Conservation (phyloP, 257 asterid species). For the Lycium ferocissimum region DNA sequence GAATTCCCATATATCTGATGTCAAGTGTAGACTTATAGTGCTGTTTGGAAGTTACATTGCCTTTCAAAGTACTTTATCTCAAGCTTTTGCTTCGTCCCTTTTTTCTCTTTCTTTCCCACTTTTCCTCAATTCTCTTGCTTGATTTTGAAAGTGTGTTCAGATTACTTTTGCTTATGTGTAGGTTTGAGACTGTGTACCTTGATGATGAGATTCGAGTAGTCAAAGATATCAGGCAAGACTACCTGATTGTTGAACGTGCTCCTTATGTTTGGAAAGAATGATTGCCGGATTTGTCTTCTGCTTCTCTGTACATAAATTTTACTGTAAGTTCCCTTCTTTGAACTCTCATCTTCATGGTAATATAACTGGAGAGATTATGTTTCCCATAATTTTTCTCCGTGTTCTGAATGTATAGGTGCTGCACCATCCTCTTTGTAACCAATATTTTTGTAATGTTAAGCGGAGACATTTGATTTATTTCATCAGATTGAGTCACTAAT, state of each 20-base stretch:
- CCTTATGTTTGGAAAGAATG: constrained; percentile 91
- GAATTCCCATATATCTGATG: not conserved
- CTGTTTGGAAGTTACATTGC: not conserved
- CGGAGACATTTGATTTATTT: not conserved
- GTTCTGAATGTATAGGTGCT: constrained; percentile 17
- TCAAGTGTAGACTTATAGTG: not conserved
- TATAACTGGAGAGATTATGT: not conserved
- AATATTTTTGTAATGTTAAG: not conserved
- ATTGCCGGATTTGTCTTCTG: constrained; percentile 27
- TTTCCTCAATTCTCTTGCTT: not conserved
- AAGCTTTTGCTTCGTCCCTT: not conserved
- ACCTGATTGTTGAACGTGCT: constrained; percentile 85
- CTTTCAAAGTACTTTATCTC: constrained; percentile 17
- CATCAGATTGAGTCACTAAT: not conserved
- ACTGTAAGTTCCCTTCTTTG: constrained; percentile 28
- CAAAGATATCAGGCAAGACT: constrained; percentile 82
- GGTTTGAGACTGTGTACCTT: constrained; percentile 56
- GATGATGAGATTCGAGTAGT: constrained; percentile 92
- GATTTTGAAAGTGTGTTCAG: not conserved
- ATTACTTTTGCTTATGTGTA: not conserved
- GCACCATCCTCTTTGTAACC: constrained; percentile 15
- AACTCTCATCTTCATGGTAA: constrained; percentile 25
- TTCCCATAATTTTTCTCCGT: constrained; percentile 1
- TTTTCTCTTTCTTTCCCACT: not conserved
- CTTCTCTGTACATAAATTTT: constrained; percentile 14